These are phyloP conservation scores for Scedosporium aurantiacum DNA, from an alignment of 2,329 filamentous ascomycete genomes.

Conservation along the genomic window DNA sequence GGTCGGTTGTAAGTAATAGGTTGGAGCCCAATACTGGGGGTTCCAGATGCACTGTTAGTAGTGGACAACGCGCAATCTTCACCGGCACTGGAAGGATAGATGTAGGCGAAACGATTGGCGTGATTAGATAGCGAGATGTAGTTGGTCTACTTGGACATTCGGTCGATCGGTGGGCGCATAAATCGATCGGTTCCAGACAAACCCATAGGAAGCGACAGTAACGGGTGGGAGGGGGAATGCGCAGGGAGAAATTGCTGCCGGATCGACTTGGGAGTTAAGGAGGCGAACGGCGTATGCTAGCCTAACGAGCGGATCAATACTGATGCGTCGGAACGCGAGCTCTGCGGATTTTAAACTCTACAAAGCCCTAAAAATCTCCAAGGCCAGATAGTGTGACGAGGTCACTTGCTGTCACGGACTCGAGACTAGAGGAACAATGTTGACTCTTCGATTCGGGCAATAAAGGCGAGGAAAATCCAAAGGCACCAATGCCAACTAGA, in stretches of 20 bases:
- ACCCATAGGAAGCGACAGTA: slow-evolving; percentile 5
- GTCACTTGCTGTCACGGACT: too few relatives aligned
- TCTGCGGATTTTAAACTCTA: too few relatives aligned
- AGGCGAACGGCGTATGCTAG: background rate
- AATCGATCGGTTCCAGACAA: slow-evolving; percentile 10
- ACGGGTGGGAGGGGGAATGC: background rate
- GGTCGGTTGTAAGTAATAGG: background rate
- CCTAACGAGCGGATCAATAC: background rate
- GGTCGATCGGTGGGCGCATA: slow-evolving; percentile 6
- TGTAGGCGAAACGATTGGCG: background rate
- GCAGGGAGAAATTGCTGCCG: background rate
- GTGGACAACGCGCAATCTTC: slow-evolving; percentile 3
- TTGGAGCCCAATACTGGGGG: background rate
- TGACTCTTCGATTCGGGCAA: too few relatives aligned
- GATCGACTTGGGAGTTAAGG: background rate
- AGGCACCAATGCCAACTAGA: too few relatives aligned
- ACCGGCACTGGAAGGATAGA: background rate
- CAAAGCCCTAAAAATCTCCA: background rate
- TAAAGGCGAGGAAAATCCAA: too few relatives aligned
- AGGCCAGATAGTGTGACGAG: background rate
- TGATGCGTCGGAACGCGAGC: too few relatives aligned
- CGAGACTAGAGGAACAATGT: too few relatives aligned
- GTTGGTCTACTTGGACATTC: slow-evolving; percentile 4
- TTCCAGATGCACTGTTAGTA: background rate
- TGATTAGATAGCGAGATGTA: background rate